These are phyloP conservation scores for Pseudogymnoascus sp. DNA, from an alignment of 2,329 filamentous ascomycete genomes.

Conservation along the genomic window DNA sequence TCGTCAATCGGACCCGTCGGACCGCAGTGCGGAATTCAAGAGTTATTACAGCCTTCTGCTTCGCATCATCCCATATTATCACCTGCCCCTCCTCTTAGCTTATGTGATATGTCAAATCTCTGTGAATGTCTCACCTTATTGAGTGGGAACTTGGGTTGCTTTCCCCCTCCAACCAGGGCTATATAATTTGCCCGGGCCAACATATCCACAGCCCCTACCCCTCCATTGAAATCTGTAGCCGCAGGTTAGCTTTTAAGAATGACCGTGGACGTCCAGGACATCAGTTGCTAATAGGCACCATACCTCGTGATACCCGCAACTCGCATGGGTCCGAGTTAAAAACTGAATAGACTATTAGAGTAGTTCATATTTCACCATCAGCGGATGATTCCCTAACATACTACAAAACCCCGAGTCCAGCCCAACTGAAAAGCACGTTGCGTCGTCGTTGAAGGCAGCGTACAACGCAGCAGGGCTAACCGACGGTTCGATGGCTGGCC, in stretches of 20 bases:
- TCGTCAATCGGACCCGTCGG: constrained; percentile 68
- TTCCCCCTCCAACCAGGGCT: constrained; percentile 81
- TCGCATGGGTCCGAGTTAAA: constrained; percentile 66
- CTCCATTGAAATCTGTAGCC: constrained; percentile 63
- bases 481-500: constrained; percentile 73
- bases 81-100: constrained; percentile 38
- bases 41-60: constrained; percentile 64
- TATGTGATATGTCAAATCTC: background rate
- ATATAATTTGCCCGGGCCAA: constrained; percentile 80
- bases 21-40: constrained; percentile 75
- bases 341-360: constrained; percentile 38
- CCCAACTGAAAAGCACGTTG: constrained; percentile 78
- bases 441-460: constrained; percentile 76
- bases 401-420: constrained; percentile 79
- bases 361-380: constrained; percentile 22
- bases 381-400: constrained; percentile 35
- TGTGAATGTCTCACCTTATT: constrained; percentile 55
- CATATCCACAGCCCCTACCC: constrained; percentile 77
- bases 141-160: constrained; percentile 73
- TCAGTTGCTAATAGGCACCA: background rate
- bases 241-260: background rate
- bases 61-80: constrained; percentile 86
- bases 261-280: background rate
- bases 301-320: constrained; percentile 55
- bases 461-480: constrained; percentile 69